Base-by-base conservation (phyloP, 805 yeast species). In the Isabelozyma heimii region DNA sequence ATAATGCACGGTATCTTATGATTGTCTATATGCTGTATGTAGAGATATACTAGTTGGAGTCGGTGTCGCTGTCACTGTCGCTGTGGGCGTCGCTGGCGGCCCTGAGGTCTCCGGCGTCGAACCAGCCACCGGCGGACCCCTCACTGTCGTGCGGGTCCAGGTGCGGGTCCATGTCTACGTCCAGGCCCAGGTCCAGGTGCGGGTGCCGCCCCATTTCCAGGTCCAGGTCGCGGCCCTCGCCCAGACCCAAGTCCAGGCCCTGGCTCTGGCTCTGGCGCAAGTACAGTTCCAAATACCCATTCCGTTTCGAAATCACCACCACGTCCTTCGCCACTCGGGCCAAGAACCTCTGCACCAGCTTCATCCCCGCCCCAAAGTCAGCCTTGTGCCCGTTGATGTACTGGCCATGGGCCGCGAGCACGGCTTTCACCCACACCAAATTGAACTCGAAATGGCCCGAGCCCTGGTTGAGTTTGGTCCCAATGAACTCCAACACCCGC, bases 371-470 rank as follows among this genome's bases (percentile, higher is more conserved):
- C 2, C 83, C 74, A 58, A 85, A 88, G 46, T 82, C 78, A 52
- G 79, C 83, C 59, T 82, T 83, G 58, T 87, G 79, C 10, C 66
- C 65, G 39, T 81, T 76, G 46, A 94, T 86, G 65, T 81, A 85
- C 53, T 77, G 77, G 10, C 99, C 98, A 62, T 92, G 97, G 15
- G 77, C 66, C 1, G 85, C 75, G 14, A 94, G 66, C 4, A 91
- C 57, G 13, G 79, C 72, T 55, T 84, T 82, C 33, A 92, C 76
- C 98, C 99, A 94, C 9, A 87, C 56, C 53, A 94, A 65, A 58
- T 85, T 83, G 70, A 84, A 91, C 69, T 94, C 97, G 20, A 92
- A 63, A 67, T 94, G 98, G 33, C 82, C 91, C 5, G 90, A 82
- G 3, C 85, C 87, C 37, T 57, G 53, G 27, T 60, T 55, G 53